Evolutionary conservation across 148 eudicot species (phyloP).

Genomic region (Polygonum aviculare): DNA sequence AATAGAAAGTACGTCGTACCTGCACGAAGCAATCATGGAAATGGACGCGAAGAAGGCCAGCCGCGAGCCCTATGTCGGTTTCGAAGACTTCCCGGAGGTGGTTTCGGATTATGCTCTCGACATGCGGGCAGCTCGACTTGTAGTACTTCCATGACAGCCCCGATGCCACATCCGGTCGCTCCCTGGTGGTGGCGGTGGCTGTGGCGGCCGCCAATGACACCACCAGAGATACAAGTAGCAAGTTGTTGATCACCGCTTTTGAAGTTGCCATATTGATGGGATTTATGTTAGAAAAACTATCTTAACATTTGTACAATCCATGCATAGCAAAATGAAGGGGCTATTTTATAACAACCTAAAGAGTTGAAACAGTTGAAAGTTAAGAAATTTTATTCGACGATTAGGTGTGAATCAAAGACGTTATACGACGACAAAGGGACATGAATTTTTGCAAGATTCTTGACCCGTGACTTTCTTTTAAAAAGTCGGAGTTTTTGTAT

Average conservation of each 20-base stretch:
- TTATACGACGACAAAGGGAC: not conserved
- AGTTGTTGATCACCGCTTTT: not conserved
- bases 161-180: conserved; percentile 11
- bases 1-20: not conserved
- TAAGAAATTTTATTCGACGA: not conserved
- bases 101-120: conserved; percentile 28
- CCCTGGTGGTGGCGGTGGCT: not conserved
- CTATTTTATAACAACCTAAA: not conserved
- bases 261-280: not conserved
- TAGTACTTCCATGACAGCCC: conserved; percentile 34
- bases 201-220: not conserved
- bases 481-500: not conserved
- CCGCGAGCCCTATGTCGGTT: conserved; percentile 31
- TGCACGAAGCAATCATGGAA: conserved; percentile 56
- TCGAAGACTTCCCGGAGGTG: conserved; percentile 28
- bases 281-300: not conserved
- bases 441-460: not conserved
- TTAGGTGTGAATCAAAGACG: not conserved
- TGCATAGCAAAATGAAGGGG: not conserved
- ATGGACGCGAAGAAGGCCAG: conserved; percentile 41
- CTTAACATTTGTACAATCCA: too few relatives aligned
- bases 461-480: not conserved
- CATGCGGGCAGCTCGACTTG: conserved; percentile 24
- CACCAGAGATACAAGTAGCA: not conserved
- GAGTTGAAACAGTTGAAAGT: not conserved